Percentiles rank a stretch among this genome's conserved stretches.
These are phyloP conservation scores for Gossypium schwendimanii DNA, from an alignment of 441 rosid species.

Conservation along the genomic window DNA sequence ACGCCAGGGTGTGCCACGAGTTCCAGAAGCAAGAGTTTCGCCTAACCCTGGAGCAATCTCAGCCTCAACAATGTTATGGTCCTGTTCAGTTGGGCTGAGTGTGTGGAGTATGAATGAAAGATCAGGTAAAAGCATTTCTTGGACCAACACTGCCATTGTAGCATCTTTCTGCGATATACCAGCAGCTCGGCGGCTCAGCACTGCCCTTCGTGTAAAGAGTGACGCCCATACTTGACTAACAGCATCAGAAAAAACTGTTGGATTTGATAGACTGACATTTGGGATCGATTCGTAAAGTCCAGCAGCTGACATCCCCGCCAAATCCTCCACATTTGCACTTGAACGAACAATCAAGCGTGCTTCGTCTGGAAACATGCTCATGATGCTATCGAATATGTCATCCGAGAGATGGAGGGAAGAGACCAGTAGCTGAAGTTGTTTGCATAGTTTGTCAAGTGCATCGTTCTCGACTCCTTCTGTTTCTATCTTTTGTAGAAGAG, in stretches of 20 bases:
- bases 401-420: conserved; percentile 47
- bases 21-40: conserved; percentile 88
- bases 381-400: conserved; percentile 38
- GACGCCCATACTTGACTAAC: conserved; percentile 92
- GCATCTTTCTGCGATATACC: conserved; percentile 79
- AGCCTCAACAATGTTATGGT: conserved; percentile 61
- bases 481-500: conserved; percentile 61
- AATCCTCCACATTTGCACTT: conserved; percentile 93
- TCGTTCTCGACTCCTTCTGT: conserved; percentile 56
- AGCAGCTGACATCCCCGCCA: conserved; percentile 95
- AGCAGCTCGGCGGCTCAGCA: conserved; percentile 78
- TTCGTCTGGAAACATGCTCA: conserved; percentile 42
- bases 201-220: conserved; percentile 83
- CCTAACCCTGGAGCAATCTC: conserved; percentile 95
- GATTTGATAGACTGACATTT: conserved; percentile 75
- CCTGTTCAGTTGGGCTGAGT: conserved; percentile 69
- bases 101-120: conserved; percentile 92
- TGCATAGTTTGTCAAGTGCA: conserved; percentile 55
- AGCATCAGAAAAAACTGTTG: conserved; percentile 47
- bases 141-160: conserved; percentile 83
- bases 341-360: conserved; percentile 76
- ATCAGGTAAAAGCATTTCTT: conserved; percentile 91
- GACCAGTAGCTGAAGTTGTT: conserved; percentile 59
- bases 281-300: conserved; percentile 93
- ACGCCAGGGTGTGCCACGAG: conserved; percentile 96